Evolutionary conservation across 108 stramenopile species (phyloP).

Genomic region (Seminavis robusta): DNA sequence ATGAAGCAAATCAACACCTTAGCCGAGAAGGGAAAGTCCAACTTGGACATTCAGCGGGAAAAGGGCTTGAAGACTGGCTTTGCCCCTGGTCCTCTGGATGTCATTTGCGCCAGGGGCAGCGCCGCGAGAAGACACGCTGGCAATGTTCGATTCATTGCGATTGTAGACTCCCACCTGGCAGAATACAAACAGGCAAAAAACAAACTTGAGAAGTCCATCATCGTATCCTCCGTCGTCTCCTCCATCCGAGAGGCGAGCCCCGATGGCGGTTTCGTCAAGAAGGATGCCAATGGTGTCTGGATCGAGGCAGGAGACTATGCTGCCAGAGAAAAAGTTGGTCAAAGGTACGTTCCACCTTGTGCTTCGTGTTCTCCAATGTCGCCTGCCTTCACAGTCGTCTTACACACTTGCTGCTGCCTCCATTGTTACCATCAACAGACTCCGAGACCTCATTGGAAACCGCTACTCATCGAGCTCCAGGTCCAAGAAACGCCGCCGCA

Average conservation of each 20-base stretch:
- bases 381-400: no score
- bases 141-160: conserved; percentile 10
- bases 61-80: no score
- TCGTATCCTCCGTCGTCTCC: conserved; percentile 13
- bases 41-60: no score
- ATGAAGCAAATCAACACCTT: no score
- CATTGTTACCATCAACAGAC: conserved; percentile 33
- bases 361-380: no score
- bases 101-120: conserved; percentile 24
- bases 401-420: neutral
- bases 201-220: conserved; percentile 24
- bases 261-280: conserved; percentile 27
- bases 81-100: conserved; percentile 23
- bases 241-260: conserved; percentile 11
- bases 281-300: conserved; percentile 14
- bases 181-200: conserved; percentile 9
- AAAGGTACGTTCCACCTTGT: no score
- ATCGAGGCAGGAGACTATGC: conserved; percentile 26
- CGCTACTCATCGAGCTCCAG: no score
- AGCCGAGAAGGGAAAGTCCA: no score
- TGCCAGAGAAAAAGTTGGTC: conserved; percentile 33
- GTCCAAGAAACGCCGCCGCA: no score
- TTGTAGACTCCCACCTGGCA: conserved; percentile 4
- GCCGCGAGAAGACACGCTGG: conserved; percentile 12
- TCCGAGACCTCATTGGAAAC: conserved; percentile 56